Percentiles rank a stretch among this genome's conserved stretches.
Evolutionary conservation across 257 asterid genomes (phyloP).

Genomic region (Nicotiana tomentosiformis): DNA sequence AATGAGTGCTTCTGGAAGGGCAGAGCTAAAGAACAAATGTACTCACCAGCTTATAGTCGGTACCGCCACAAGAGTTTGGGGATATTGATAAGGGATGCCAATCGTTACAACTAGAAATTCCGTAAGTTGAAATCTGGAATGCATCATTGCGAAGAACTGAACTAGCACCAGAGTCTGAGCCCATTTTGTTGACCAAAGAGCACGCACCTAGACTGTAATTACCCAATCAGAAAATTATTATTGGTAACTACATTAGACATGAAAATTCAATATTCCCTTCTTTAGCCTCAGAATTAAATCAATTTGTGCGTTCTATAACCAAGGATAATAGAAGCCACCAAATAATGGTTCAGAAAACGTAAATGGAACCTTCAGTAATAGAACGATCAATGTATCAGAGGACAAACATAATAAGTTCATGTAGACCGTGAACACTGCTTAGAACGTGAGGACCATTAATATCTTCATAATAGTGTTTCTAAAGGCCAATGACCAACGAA

Average conservation of each 20-base stretch:
- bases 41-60: constrained; percentile 33
- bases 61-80: constrained; percentile 28
- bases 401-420: background rate
- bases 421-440: background rate
- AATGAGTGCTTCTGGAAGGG: no score
- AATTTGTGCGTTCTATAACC: background rate
- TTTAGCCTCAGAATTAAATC: background rate
- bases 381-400: background rate
- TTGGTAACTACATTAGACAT: background rate
- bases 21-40: constrained; percentile 1
- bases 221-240: background rate
- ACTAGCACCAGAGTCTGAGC: background rate
- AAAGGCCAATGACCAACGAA: background rate
- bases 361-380: background rate
- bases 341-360: background rate
- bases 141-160: background rate
- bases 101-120: constrained; percentile 24
- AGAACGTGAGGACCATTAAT: background rate
- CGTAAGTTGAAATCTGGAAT: constrained; percentile 28
- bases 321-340: background rate
- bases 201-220: constrained; percentile 17
- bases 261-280: background rate
- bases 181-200: constrained; percentile 18
- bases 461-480: background rate
- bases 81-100: constrained; percentile 35